These are phyloP conservation scores for Bipolaris oryzae DNA, from an alignment of 2,329 filamentous ascomycete genomes.

Conservation along the genomic window DNA sequence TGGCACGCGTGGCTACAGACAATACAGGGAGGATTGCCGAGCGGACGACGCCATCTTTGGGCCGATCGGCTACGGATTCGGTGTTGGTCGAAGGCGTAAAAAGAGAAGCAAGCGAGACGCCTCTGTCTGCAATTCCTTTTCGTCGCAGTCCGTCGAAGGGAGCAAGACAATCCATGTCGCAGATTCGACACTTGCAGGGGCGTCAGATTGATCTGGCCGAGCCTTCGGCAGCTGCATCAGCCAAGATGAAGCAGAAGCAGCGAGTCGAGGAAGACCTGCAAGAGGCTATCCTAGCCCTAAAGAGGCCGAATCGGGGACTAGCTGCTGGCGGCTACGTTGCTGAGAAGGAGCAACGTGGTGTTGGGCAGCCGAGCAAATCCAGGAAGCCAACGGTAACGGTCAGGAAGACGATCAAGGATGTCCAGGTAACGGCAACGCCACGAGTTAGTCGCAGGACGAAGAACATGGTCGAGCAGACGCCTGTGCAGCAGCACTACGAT, in stretches of 20 bases:
- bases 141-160: slow-evolving; percentile 52
- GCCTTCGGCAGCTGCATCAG: slow-evolving; percentile 59
- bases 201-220: slow-evolving; percentile 62
- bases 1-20: slow-evolving; percentile 68
- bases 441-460: slow-evolving; percentile 42
- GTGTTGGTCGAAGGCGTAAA: slow-evolving; percentile 67
- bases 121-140: slow-evolving; percentile 58
- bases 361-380: slow-evolving; percentile 31
- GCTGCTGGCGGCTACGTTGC: slow-evolving; percentile 71
- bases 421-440: slow-evolving; percentile 54
- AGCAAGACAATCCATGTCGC: slow-evolving; percentile 46
- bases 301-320: slow-evolving; percentile 75
- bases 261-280: slow-evolving; percentile 72
- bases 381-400: slow-evolving; percentile 38
- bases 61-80: slow-evolving; percentile 70
- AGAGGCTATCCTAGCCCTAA: slow-evolving; percentile 74
- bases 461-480: slow-evolving; percentile 40
- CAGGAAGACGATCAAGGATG: slow-evolving; percentile 40
- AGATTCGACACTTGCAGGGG: slow-evolving; percentile 55
- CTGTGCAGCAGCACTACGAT: slow-evolving; percentile 33
- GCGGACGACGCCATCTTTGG: slow-evolving; percentile 65
- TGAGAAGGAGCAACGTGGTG: slow-evolving; percentile 65
- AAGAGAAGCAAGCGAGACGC: slow-evolving; percentile 69
- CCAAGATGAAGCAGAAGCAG: slow-evolving; percentile 69
- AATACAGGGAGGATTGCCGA: slow-evolving; percentile 58